Evolutionary conservation across 78 protist genomes (phyloP).

Genomic region (Dictyostelium firmibasis): DNA sequence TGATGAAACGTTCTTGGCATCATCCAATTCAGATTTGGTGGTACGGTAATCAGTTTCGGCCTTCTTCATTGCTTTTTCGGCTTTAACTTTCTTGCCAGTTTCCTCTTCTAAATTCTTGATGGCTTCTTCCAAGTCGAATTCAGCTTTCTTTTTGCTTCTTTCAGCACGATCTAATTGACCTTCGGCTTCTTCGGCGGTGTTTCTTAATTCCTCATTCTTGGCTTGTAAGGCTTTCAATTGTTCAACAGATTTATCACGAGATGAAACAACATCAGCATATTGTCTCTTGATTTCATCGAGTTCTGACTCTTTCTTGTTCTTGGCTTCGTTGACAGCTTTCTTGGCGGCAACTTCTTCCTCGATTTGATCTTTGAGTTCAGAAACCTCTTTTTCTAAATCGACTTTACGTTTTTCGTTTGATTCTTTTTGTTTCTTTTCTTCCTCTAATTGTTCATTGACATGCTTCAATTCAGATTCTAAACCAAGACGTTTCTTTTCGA

Average conservation of each 20-base stretch:
- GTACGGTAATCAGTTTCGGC: slow-evolving; percentile 64
- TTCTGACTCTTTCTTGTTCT: slow-evolving; percentile 67
- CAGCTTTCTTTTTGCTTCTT: slow-evolving; percentile 73
- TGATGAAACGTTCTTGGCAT: slow-evolving; percentile 29
- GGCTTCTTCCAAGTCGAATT: slow-evolving; percentile 74
- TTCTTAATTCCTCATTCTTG: slow-evolving; percentile 62
- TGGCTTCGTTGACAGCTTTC: slow-evolving; percentile 41
- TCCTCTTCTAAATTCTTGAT: slow-evolving; percentile 60
- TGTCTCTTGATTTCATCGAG: slow-evolving; percentile 76
- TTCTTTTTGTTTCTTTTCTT: slow-evolving; percentile 69
- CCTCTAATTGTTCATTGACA: slow-evolving; percentile 63
- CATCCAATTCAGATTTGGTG: slow-evolving; percentile 24
- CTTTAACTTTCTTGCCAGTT: slow-evolving; percentile 37
- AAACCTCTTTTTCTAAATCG: slow-evolving; percentile 75
- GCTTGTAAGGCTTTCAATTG: slow-evolving; percentile 68
- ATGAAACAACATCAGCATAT: slow-evolving; percentile 70
- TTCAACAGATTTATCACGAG: slow-evolving; percentile 70
- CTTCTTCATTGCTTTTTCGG: slow-evolving; percentile 62
- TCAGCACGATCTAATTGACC: slow-evolving; percentile 77
- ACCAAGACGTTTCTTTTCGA: slow-evolving; percentile 29
- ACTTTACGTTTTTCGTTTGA: slow-evolving; percentile 37
- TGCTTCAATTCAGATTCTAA: slow-evolving; percentile 54
- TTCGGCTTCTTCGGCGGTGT: slow-evolving; percentile 70
- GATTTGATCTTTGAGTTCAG: slow-evolving; percentile 43
- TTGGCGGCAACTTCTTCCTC: slow-evolving; percentile 63